A percentile compares a stretch with the other conserved stretches of the same genome.
Conservation (phyloP, 2,329 filamentous ascomycete genomes). For the Amphichorda felina region DNA sequence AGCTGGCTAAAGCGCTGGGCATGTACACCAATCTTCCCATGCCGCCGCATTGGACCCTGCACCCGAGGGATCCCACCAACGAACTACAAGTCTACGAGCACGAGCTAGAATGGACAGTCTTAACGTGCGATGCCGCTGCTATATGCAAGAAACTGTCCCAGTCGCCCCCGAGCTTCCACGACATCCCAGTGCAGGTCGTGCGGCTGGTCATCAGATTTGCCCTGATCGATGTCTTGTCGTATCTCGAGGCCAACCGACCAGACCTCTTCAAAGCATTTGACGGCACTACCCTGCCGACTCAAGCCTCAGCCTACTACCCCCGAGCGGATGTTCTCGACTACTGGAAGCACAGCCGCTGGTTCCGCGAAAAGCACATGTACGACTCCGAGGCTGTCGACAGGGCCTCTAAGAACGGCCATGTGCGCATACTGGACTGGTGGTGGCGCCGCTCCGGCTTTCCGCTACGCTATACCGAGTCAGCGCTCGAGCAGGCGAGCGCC, state of each 20-base stretch:
- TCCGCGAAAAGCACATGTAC: slow-evolving; percentile 72
- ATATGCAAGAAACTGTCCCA: slow-evolving; percentile 64
- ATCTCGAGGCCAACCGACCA: slow-evolving; percentile 46
- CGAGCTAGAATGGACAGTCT: slow-evolving; percentile 74
- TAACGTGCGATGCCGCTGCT: slow-evolving; percentile 57
- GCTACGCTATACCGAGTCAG: slow-evolving; percentile 75
- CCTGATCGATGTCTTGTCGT: slow-evolving; percentile 65
- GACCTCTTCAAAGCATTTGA: slow-evolving; percentile 81
- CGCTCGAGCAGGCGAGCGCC: slow-evolving; percentile 77
- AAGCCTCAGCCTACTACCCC: slow-evolving; percentile 78
- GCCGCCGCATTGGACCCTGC: slow-evolving; percentile 55
- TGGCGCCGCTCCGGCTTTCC: slow-evolving; percentile 64
- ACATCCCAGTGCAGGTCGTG: slow-evolving; percentile 69
- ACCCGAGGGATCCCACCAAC: slow-evolving; percentile 48
- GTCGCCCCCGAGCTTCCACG: slow-evolving; percentile 56
- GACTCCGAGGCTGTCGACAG: slow-evolving; percentile 75
- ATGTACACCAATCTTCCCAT: slow-evolving; percentile 68
- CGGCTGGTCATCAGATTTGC: slow-evolving; percentile 89
- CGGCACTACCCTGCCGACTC: slow-evolving; percentile 74
- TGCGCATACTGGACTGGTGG: slow-evolving; percentile 88
- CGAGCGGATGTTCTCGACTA: slow-evolving; percentile 78
- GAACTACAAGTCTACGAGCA: slow-evolving; percentile 61
- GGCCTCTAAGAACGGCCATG: slow-evolving; percentile 74
- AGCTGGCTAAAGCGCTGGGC: slow-evolving; percentile 68
- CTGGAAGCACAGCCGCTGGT: slow-evolving; percentile 76